These are phyloP conservation scores for Prunus yedoensis DNA, from an alignment of 331 rosid species.

Conservation along the genomic window DNA sequence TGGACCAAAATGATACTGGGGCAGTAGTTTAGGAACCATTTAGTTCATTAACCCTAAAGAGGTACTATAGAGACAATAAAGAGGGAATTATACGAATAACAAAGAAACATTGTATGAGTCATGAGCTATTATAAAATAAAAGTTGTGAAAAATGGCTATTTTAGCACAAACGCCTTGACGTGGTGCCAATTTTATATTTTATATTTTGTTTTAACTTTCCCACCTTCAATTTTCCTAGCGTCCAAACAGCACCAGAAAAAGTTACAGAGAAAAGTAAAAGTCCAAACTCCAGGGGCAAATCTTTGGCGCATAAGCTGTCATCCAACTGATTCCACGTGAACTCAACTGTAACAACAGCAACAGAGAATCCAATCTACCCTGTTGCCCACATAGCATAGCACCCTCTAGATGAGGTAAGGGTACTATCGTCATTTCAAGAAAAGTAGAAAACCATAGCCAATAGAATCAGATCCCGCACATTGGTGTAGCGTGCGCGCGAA, in stretches of 20 bases:
- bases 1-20: too few relatives aligned
- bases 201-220: neutral
- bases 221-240: neutral
- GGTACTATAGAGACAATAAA: too few relatives aligned
- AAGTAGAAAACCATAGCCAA: neutral
- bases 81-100: too few relatives aligned
- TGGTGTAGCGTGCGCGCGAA: neutral
- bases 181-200: too few relatives aligned
- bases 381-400: neutral
- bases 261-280: neutral
- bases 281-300: neutral
- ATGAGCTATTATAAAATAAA: too few relatives aligned
- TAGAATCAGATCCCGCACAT: neutral
- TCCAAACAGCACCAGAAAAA: neutral
- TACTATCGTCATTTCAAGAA: neutral
- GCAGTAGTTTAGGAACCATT: too few relatives aligned
- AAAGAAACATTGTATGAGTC: too few relatives aligned
- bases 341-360: neutral
- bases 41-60: too few relatives aligned
- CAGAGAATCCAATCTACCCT: neutral
- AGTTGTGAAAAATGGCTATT: too few relatives aligned
- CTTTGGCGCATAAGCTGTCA: neutral
- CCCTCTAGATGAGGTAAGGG: neutral
- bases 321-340: neutral
- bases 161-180: neutral